A percentile compares a stretch with the other conserved stretches of the same genome.
phyloP scores from a whole-genome alignment of 805 yeast genomes.

The Wickerhamomyces kurtzmanii region DNA sequence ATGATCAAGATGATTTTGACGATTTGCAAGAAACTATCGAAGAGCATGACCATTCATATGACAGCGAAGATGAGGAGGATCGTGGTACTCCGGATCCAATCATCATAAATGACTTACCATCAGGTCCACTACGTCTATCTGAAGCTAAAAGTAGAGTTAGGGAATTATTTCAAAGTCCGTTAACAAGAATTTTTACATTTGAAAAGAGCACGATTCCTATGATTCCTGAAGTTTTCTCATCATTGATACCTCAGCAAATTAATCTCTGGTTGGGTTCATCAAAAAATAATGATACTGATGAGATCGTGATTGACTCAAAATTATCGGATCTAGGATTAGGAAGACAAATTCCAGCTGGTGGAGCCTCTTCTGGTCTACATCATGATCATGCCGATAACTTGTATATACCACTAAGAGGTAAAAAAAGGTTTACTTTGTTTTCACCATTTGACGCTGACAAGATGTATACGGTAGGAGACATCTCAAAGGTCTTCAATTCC shows the following conservation, averaged over 20 bases:
- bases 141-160: constrained; percentile 32
- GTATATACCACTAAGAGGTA: constrained; percentile 51
- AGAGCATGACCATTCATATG: constrained; percentile 12
- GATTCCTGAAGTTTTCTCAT: constrained; percentile 28
- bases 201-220: constrained; percentile 27
- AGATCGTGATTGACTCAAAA: constrained; percentile 9
- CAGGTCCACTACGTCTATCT: constrained; percentile 17
- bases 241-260: constrained; percentile 56
- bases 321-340: constrained; percentile 34
- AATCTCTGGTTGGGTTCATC: constrained; percentile 64
- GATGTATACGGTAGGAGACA: constrained; percentile 55
- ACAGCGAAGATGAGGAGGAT: constrained; percentile 7
- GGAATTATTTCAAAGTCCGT: constrained; percentile 54
- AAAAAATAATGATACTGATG: constrained; percentile 4
- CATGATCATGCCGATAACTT: constrained; percentile 78
- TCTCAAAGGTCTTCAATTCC: constrained; percentile 40
- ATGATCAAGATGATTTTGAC: constrained; percentile 41
- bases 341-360: constrained; percentile 43
- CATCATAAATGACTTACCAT: constrained; percentile 6
- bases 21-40: constrained; percentile 20
- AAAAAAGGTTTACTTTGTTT: constrained; percentile 56
- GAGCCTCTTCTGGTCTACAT: constrained; percentile 65
- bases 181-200: constrained; percentile 29
- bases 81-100: constrained; percentile 6
- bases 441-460: constrained; percentile 52